phyloP scores from a whole-genome alignment of 2,329 filamentous ascomycete species.

The Daldinia sp. region DNA sequence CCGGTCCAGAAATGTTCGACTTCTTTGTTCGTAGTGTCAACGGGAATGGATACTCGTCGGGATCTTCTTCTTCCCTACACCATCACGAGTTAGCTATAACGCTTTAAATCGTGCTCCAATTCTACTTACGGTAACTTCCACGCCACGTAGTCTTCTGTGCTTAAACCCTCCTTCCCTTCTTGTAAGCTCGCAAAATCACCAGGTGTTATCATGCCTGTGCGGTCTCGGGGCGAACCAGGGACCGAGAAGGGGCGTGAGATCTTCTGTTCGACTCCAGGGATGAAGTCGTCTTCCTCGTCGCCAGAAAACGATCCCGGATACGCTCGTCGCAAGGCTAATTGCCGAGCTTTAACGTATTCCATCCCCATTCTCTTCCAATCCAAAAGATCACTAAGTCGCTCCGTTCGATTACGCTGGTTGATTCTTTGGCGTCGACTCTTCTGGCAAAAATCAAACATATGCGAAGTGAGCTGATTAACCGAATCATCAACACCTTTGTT shows the following conservation, averaged over 20 bases:
- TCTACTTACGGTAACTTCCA: slow-evolving; percentile 95
- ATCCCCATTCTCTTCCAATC: slow-evolving; percentile 99
- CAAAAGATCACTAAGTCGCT: slow-evolving; percentile 90
- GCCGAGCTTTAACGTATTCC: slow-evolving; percentile 98
- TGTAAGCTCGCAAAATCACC: slow-evolving; percentile 97
- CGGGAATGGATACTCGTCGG: slow-evolving; percentile 72
- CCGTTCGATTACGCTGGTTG: slow-evolving; percentile 97
- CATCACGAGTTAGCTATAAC: slow-evolving; percentile 13
- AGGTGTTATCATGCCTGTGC: slow-evolving; percentile 97
- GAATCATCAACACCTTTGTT: slow-evolving; percentile 97
- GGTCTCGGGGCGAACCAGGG: slow-evolving; percentile 88
- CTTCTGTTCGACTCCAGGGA: slow-evolving; percentile 92
- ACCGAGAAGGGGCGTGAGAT: slow-evolving; percentile 93
- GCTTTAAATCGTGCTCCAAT: neutral
- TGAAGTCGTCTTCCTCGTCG: slow-evolving; percentile 87
- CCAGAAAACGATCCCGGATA: slow-evolving; percentile 87
- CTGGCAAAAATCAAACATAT: slow-evolving; percentile 91
- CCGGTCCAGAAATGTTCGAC: slow-evolving; percentile 45
- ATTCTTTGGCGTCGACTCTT: slow-evolving; percentile 97
- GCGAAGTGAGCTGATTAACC: slow-evolving; percentile 90
- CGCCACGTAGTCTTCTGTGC: slow-evolving; percentile 95
- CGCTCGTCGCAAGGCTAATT: slow-evolving; percentile 87
- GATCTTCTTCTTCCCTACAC: slow-evolving; percentile 87
- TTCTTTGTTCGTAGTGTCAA: slow-evolving; percentile 65
- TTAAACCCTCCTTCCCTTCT: slow-evolving; percentile 90